Conservation (phyloP, 2,329 filamentous ascomycete species). For the Clonostachys rosea region DNA sequence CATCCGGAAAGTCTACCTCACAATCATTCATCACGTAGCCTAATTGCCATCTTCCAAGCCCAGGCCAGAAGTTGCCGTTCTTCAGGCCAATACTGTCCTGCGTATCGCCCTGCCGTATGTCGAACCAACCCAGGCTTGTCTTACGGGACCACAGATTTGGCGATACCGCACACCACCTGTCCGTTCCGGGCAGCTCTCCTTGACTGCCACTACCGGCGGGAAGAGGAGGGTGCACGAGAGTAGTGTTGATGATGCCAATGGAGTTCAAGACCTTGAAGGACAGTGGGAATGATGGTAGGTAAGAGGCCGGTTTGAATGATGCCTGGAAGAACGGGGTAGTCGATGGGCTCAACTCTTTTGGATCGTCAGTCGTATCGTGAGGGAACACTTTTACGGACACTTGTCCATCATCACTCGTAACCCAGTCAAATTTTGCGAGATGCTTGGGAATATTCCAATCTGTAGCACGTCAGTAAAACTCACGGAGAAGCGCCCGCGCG, state of each 20-base stretch:
- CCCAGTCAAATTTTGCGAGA: slow-evolving; percentile 41
- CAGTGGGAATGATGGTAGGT: slow-evolving; percentile 2
- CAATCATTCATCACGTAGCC: slow-evolving; percentile 30
- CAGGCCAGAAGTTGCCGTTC: slow-evolving; percentile 41
- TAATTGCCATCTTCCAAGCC: slow-evolving; percentile 36
- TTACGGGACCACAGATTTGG: slow-evolving; percentile 19
- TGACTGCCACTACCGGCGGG: slow-evolving; percentile 29
- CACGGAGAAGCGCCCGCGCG: background rate
- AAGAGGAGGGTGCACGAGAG: slow-evolving; percentile 43
- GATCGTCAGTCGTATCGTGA: slow-evolving; percentile 19
- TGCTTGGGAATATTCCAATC: slow-evolving; percentile 55
- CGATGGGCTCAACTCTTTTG: slow-evolving; percentile 15
- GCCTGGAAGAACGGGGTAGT: slow-evolving; percentile 30
- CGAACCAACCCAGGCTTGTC: slow-evolving; percentile 39
- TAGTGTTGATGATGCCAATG: slow-evolving; percentile 21
- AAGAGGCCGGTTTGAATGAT: slow-evolving; percentile 20
- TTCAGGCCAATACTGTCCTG: slow-evolving; percentile 7
- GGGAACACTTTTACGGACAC: slow-evolving; percentile 31
- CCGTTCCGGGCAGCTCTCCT: slow-evolving; percentile 38
- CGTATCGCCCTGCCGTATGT: slow-evolving; percentile 27
- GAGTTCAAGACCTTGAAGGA: slow-evolving; percentile 2
- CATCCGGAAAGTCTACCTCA: slow-evolving; percentile 1
- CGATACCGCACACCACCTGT: slow-evolving; percentile 35
- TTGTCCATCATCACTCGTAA: slow-evolving; percentile 16
- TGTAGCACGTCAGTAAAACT: slow-evolving; percentile 8